Evolutionary conservation across 768 basidiomycete species (phyloP).

Genomic region (Rhizopogon salebrosus): DNA sequence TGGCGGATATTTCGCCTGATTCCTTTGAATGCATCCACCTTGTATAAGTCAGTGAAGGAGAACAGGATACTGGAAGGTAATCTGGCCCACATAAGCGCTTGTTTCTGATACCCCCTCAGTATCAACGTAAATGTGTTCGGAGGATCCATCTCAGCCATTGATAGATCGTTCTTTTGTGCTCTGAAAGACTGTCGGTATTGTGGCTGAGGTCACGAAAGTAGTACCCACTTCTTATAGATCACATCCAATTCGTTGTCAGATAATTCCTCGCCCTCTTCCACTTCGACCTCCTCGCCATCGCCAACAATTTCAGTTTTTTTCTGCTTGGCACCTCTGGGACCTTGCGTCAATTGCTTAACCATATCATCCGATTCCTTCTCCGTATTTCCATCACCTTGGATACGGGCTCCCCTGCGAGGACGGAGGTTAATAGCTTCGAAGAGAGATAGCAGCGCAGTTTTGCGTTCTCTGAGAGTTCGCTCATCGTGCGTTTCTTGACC

Average conservation of each 20-base stretch:
- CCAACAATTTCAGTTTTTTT: constrained; percentile 65
- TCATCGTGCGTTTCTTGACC: constrained; percentile 79
- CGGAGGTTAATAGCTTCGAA: constrained; percentile 72
- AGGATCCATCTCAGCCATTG: constrained; percentile 80
- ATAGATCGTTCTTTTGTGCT: constrained; percentile 76
- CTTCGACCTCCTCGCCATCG: constrained; percentile 78
- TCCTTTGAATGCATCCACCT: constrained; percentile 95
- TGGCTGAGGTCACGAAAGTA: neutral
- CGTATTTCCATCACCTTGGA: constrained; percentile 22
- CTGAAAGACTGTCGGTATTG: constrained; percentile 33
- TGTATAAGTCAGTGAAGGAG: neutral
- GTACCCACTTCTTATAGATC: constrained; percentile 76
- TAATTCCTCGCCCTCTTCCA: constrained; percentile 79
- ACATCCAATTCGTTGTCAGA: constrained; percentile 74
- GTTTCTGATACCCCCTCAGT: constrained; percentile 87
- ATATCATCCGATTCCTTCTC: constrained; percentile 34
- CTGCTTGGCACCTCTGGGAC: constrained; percentile 32
- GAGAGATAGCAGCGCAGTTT: constrained; percentile 63
- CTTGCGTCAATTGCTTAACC: constrained; percentile 35
- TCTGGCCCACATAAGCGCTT: constrained; percentile 65
- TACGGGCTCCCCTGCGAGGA: constrained; percentile 47
- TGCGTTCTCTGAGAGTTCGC: constrained; percentile 73
- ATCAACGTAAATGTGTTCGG: constrained; percentile 68
- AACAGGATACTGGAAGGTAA: neutral
- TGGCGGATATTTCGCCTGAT: constrained; percentile 62